phyloP scores from a whole-genome alignment of 2,329 filamentous ascomycete species.

The Paramyrothecium sp. region DNA sequence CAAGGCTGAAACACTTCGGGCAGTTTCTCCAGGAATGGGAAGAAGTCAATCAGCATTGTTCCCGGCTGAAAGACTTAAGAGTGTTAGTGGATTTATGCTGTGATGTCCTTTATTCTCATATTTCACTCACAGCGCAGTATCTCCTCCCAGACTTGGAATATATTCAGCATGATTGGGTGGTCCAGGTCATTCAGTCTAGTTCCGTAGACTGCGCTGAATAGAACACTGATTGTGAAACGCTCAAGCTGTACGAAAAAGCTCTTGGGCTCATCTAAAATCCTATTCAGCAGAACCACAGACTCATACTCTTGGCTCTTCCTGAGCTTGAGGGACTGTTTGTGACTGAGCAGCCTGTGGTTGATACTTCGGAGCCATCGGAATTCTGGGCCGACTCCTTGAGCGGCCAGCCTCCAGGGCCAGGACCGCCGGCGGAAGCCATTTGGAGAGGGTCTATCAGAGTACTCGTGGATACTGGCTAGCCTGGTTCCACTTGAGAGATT shows the following conservation, averaged over 20 bases:
- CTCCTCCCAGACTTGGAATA: slow-evolving; percentile 2
- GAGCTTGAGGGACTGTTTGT: neutral
- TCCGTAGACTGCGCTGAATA: slow-evolving; percentile 7
- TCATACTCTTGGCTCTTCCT: slow-evolving; percentile 2
- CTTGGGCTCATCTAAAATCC: neutral
- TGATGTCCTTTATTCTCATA: neutral
- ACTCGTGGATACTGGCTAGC: too few species aligned
- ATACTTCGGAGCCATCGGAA: neutral
- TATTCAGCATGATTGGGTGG: slow-evolving; percentile 2
- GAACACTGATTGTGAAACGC: slow-evolving; percentile 3
- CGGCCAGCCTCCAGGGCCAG: neutral
- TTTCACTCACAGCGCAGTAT: slow-evolving; percentile 1
- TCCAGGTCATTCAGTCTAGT: neutral
- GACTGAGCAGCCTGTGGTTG: neutral
- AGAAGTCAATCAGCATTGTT: slow-evolving; percentile 3
- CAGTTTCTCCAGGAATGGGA: slow-evolving; percentile 5
- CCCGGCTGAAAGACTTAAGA: slow-evolving; percentile 3
- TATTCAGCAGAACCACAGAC: neutral
- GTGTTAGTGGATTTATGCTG: neutral
- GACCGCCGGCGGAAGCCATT: neutral
- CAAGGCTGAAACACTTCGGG: slow-evolving; percentile 4
- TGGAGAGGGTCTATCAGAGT: neutral
- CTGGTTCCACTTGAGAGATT: too few species aligned
- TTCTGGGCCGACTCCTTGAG: neutral
- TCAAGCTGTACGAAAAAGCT: neutral